Percentiles rank a stretch among this genome's conserved stretches.
phyloP scores from a whole-genome alignment of 805 yeast species.

The Kluyveromyces lactis region DNA sequence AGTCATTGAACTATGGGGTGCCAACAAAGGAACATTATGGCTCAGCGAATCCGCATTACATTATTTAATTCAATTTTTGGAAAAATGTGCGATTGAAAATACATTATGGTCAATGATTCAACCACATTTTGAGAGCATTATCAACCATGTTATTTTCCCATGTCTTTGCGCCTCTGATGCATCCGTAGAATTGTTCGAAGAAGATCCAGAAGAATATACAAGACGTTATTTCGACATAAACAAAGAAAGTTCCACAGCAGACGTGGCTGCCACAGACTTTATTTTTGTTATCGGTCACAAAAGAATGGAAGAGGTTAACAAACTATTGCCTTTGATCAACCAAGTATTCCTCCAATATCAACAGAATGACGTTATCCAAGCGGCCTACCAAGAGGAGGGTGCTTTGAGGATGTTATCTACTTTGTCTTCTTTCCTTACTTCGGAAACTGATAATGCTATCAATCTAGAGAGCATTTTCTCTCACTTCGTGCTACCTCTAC shows the following conservation, averaged over 20 bases:
- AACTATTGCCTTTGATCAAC: slow-evolving; percentile 49
- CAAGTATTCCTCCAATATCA: slow-evolving; percentile 34
- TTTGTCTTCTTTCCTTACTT: slow-evolving; percentile 35
- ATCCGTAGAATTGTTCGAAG: slow-evolving; percentile 63
- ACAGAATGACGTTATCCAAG: slow-evolving; percentile 28
- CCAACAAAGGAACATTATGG: slow-evolving; percentile 41
- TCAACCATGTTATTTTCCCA: slow-evolving; percentile 67
- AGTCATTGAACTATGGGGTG: slow-evolving; percentile 34
- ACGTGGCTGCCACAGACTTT: slow-evolving; percentile 72
- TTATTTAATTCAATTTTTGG: slow-evolving; percentile 57
- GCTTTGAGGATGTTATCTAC: slow-evolving; percentile 73
- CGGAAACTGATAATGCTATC: slow-evolving; percentile 35
- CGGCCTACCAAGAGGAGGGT: slow-evolving; percentile 70
- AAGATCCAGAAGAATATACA: slow-evolving; percentile 77
- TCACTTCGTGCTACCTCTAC: slow-evolving; percentile 54
- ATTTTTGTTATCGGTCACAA: slow-evolving; percentile 50
- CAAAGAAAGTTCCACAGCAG: slow-evolving; percentile 61
- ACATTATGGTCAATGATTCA: slow-evolving; percentile 56
- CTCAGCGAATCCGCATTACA: slow-evolving; percentile 54
- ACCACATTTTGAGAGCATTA: slow-evolving; percentile 55
- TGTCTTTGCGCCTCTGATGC: slow-evolving; percentile 60
- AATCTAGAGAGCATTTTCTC: slow-evolving; percentile 63
- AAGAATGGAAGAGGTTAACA: slow-evolving; percentile 48
- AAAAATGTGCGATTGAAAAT: slow-evolving; percentile 47
- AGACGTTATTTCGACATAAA: slow-evolving; percentile 60